A percentile compares a stretch with the other conserved stretches of the same genome.
Evolutionary conservation across 2,329 filamentous ascomycete genomes (phyloP).

Genomic region (Hypoxylon sp.): DNA sequence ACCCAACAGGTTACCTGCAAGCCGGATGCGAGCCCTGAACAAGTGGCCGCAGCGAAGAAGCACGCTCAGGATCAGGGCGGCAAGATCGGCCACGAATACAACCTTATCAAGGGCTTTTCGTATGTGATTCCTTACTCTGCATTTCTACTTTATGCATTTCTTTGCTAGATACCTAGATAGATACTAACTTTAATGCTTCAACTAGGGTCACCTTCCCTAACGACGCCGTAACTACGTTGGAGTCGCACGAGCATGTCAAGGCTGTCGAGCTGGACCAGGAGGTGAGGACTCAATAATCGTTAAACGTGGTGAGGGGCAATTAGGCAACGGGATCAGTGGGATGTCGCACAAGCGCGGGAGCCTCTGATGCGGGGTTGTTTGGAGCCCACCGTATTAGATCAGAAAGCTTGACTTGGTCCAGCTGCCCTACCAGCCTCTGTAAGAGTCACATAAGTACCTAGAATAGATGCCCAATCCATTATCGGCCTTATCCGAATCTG

Average conservation of each 20-base stretch:
- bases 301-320: slow-evolving; percentile 38
- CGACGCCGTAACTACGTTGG: slow-evolving; percentile 75
- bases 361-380: slow-evolving; percentile 34
- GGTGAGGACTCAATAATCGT: slow-evolving; percentile 77
- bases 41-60: slow-evolving; percentile 83
- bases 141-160: slow-evolving; percentile 8
- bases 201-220: slow-evolving; percentile 79
- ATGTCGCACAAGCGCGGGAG: slow-evolving; percentile 27
- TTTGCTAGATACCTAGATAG: slow-evolving; percentile 22
- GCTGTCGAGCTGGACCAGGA: slow-evolving; percentile 79
- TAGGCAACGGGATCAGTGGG: slow-evolving; percentile 23
- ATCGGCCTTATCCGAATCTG: background rate
- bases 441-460: slow-evolving; percentile 19
- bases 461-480: slow-evolving; percentile 24
- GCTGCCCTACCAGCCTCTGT: slow-evolving; percentile 17
- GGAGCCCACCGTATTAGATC: slow-evolving; percentile 15
- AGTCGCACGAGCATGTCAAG: slow-evolving; percentile 79
- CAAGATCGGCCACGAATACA: slow-evolving; percentile 86
- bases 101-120: slow-evolving; percentile 93
- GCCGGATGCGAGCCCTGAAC: slow-evolving; percentile 73
- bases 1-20: slow-evolving; percentile 82
- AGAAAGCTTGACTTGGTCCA: slow-evolving; percentile 37
- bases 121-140: slow-evolving; percentile 64
- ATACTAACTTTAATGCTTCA: slow-evolving; percentile 1
- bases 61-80: slow-evolving; percentile 82